Evolutionary conservation across 192 early-diverging fungal genomes (phyloP).

Genomic region (Phycomyces nitens): DNA sequence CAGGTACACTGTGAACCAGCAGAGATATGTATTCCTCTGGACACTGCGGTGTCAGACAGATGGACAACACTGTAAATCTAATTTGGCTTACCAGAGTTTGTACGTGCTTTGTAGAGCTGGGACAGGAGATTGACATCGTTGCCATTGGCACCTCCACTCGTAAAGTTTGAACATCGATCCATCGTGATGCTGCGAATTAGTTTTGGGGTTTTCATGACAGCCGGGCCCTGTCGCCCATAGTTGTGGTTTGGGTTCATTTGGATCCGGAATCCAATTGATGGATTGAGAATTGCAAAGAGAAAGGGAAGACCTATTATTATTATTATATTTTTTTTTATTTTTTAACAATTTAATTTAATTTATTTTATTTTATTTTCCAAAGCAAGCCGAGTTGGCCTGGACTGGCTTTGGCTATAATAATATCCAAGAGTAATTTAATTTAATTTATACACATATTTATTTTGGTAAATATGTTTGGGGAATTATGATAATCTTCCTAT

Average conservation of each 20-base stretch:
- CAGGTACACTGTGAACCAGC: slow-evolving; percentile 63
- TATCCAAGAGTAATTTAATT: too few species aligned
- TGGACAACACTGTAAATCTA: slow-evolving; percentile 44
- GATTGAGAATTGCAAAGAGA: background rate
- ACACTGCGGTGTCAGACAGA: too few species aligned
- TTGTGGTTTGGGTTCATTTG: too few species aligned
- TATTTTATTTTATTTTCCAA: too few species aligned
- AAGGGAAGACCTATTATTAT: background rate
- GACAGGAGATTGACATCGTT: slow-evolving; percentile 64
- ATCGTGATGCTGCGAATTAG: slow-evolving; percentile 67
- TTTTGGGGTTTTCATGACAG: slow-evolving; percentile 32
- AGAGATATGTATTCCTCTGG: slow-evolving; percentile 54
- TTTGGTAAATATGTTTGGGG: too few species aligned
- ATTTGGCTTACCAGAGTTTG: slow-evolving; percentile 31
- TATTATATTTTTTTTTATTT: too few species aligned
- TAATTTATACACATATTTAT: too few species aligned
- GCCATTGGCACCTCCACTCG: slow-evolving; percentile 57
- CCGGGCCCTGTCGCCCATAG: background rate
- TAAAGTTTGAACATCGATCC: slow-evolving; percentile 70
- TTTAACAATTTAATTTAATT: too few species aligned
- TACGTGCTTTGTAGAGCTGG: slow-evolving; percentile 44
- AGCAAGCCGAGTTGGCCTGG: too few species aligned
- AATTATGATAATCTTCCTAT: too few species aligned
- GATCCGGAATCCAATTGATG: slow-evolving; percentile 4
- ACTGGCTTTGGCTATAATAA: too few species aligned